Base-by-base conservation (phyloP, 495 filamentous ascomycete species). In the Aspergillus coremiiformis region DNA sequence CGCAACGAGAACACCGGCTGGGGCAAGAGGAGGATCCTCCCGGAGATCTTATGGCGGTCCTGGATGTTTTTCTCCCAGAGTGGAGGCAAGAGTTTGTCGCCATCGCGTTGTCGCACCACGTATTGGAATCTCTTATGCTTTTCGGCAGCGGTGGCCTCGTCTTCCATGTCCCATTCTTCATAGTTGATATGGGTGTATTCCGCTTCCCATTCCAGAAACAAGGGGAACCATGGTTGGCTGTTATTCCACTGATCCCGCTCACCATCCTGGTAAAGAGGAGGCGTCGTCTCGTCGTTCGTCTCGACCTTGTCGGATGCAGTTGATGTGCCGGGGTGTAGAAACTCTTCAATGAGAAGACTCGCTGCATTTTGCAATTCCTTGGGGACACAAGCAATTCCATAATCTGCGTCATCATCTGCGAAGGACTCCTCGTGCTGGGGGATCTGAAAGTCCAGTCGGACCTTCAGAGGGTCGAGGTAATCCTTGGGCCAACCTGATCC, bases 151-250 rank as follows among this genome's bases (percentile, higher is more conserved):
- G 55, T 49, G 5, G 1, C 1, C 3, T 3, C 5, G 17, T 4
- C 5, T 4, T 3, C 3, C 4, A 68, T 41, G 1, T 17, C 15
- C 71, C 72, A 80, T 4, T 66, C 24, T 0, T 59, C 39, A 1
- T 50, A 60, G 5, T 59, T 55, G 10, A 82, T 55, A 54, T 83
- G 78, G 8, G 58, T 66, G 55, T 81, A 83, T 39, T 71, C 62
- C 0, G 54, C 67, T 55, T 80, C 74, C 77, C 76, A 81, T 55
- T 81, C 79, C 0, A 78, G 23, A 39, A 75, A 81, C 0, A 81
- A 59, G 0, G 78, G 76, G 35, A 68, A 66, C 64, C 65, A 81
- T 0, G 77, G 74, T 44, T 81, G 74, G 0, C 47, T 61, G n/a
- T 68, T 47, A 9, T 47, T 50, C 75, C 72, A 79, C 0, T 44